Evolutionary conservation across 2,329 filamentous ascomycete genomes (phyloP), one percentile per base, ranked within the genome.

Genomic region (Colletotrichum gigasporum): DNA sequence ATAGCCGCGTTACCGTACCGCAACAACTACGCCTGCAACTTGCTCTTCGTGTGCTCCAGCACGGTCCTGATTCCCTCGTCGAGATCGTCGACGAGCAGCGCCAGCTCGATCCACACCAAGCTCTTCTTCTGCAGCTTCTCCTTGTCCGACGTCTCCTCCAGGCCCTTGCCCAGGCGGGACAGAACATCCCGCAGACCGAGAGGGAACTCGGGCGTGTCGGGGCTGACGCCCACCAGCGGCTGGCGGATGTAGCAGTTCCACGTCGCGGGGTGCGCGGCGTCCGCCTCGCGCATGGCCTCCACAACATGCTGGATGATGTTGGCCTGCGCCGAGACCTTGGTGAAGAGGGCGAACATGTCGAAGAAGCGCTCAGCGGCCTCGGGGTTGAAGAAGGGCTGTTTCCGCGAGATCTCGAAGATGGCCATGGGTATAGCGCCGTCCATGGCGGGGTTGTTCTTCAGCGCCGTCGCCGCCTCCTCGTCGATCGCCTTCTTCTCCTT

Each of bases 391-490:
- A 91, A 89, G 54, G 91, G 86, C 71, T 97, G 90, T 75, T 91
- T 93, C 80, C 89, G 89, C 5, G 94, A 90, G 20, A 93, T 88
- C 72, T 97, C 93, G 73, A 97, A 97, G 48, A 99, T 92, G 37
- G 95, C 94, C 59, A 94, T 86, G 2, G 96, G 94, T 69, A 99
- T 97, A 14, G 93, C 96, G n/a, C 96, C 96, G 65, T 91, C 92
- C 67, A 97, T 84, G 9, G 93, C 93, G 4, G 95, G 94, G 48
- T 94, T 95, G 61, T 87, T 88, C 72, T 91, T 83, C 67, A 97
- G 80, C 56, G 82, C 81, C 68, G 78, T 73, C 4, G 78, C 75
- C 1, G 79, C 78, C 58, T 82, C 76, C 60, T 83, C 78, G 68
- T 82, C 76, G 50, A 85, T 80, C 39, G 83, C 84, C 74, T 73